phyloP scores from a whole-genome alignment of 345 rosid genomes.

The Angophora floribunda region DNA sequence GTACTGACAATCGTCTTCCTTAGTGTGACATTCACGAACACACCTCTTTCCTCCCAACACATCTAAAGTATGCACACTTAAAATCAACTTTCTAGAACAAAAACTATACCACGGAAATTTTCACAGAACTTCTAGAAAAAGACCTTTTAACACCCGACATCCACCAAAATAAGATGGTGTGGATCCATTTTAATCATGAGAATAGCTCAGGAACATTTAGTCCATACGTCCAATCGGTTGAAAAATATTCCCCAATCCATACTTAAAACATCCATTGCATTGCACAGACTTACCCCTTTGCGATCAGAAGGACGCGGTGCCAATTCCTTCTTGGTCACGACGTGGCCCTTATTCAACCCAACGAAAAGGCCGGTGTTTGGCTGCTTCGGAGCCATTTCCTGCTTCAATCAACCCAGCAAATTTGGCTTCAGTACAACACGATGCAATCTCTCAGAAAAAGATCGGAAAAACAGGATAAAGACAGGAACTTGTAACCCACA shows the following conservation, averaged over 20 bases:
- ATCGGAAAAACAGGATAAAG: not conserved
- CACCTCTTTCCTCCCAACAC: not conserved
- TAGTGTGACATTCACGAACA: not conserved
- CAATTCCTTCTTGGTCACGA: slow-evolving; percentile 49
- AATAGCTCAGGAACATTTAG: not conserved
- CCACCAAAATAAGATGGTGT: not conserved
- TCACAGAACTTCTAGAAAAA: not conserved
- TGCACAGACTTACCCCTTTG: slow-evolving; percentile 35
- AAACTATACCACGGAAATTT: not conserved
- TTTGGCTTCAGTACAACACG: not conserved
- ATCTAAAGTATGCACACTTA: not conserved
- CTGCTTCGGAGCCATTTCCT: slow-evolving; percentile 50
- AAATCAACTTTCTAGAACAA: not conserved
- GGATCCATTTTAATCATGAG: not conserved
- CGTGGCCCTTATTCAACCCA: slow-evolving; percentile 56
- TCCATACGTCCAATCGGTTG: not conserved
- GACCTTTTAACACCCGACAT: not conserved
- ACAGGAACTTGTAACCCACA: not conserved
- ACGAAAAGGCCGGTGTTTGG: slow-evolving; percentile 49
- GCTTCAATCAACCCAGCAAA: not conserved
- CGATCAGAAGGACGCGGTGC: slow-evolving; percentile 44
- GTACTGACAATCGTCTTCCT: not conserved
- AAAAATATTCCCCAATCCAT: not conserved
- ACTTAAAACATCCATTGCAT: not conserved
- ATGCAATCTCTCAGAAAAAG: not conserved